Conservation (phyloP, 257 asterid species). For the Gynochthodes officinalis region DNA sequence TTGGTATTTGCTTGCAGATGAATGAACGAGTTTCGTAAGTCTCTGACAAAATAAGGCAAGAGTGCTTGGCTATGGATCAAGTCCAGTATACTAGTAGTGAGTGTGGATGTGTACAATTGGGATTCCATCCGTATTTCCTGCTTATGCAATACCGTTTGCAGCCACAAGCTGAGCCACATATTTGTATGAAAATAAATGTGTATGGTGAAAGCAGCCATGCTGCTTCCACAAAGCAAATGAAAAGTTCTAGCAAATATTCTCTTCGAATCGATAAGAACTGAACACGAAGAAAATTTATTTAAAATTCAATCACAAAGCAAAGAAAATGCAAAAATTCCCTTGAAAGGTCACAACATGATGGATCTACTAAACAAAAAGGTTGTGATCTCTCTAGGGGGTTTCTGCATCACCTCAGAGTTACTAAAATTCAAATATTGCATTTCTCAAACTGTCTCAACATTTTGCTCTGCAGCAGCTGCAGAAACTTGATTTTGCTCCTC, state of each 20-base stretch:
- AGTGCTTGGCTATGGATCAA: no score
- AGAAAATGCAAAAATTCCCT: constrained; percentile 54
- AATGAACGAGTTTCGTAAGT: background rate
- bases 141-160: no score
- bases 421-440: background rate
- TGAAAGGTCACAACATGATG: constrained; percentile 21
- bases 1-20: background rate
- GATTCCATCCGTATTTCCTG: no score
- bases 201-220: no score
- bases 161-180: no score
- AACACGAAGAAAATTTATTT: background rate
- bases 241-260: no score
- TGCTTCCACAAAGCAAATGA: no score
- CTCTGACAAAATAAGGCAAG: background rate
- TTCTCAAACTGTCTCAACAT: constrained; percentile 28
- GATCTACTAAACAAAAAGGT: background rate
- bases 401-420: constrained; percentile 37
- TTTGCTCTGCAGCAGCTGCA: constrained; percentile 28
- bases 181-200: no score
- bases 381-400: constrained; percentile 47
- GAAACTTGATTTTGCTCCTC: constrained; percentile 72
- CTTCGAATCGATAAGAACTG: no score
- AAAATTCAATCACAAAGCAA: background rate
- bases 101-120: no score
- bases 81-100: no score